A percentile compares a stretch with the other conserved stretches of the same genome.
Evolutionary conservation across 805 yeast genomes (phyloP).

Genomic region (Metschnikowia lachancei): DNA sequence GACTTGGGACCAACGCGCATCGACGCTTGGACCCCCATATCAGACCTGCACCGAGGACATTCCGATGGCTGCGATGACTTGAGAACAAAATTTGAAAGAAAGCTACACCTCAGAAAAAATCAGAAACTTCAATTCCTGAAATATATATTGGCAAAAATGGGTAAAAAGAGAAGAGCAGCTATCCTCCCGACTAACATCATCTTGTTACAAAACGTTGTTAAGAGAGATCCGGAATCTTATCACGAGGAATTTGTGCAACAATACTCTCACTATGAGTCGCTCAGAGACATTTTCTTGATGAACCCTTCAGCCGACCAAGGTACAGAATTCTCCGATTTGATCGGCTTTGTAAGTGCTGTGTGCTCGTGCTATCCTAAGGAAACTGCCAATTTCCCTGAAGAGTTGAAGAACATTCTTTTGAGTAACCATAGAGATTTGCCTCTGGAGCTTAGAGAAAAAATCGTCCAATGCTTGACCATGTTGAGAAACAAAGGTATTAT

Average conservation of each 20-base stretch:
- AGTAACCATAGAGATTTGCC: conserved; percentile 79
- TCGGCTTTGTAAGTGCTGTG: conserved; percentile 90
- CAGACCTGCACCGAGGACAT: not conserved
- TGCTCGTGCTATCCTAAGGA: conserved; percentile 87
- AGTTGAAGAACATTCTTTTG: conserved; percentile 62
- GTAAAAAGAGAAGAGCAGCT: conserved; percentile 85
- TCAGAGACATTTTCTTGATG: conserved; percentile 79
- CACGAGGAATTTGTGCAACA: conserved; percentile 92
- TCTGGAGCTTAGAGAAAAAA: conserved; percentile 86
- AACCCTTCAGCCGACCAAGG: conserved; percentile 50
- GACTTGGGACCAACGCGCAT: not conserved
- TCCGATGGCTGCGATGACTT: conserved; percentile 17
- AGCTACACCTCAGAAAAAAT: not conserved
- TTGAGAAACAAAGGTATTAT: conserved; percentile 81
- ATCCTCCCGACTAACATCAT: conserved; percentile 90
- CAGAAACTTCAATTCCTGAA: not conserved
- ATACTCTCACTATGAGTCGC: conserved; percentile 86
- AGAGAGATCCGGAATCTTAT: conserved; percentile 92
- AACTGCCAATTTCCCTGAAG: conserved; percentile 80
- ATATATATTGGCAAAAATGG: conserved; percentile 49
- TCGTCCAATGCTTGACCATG: conserved; percentile 86
- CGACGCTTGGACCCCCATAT: not conserved
- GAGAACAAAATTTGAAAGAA: conserved; percentile 7
- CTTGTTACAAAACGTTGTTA: conserved; percentile 83
- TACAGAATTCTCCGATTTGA: conserved; percentile 68